Evolutionary conservation across 1,139 yeast genomes (phyloP).

Genomic region (Yamadazyma blattariae): DNA sequence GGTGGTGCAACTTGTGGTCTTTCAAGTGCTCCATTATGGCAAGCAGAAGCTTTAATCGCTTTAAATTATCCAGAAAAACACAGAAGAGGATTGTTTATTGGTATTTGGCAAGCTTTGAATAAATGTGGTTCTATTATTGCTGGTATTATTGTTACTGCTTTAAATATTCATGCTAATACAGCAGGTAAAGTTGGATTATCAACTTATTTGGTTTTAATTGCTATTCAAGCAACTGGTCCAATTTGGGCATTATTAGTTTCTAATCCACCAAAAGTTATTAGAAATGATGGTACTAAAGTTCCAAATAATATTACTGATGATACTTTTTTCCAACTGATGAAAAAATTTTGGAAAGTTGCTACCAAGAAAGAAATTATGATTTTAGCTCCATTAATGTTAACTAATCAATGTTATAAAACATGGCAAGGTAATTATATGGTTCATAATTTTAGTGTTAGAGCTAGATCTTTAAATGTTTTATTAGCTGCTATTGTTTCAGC

Average conservation of each 20-base stretch:
- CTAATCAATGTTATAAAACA: constrained; percentile 17
- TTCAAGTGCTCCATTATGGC: constrained; percentile 20
- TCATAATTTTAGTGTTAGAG: constrained; percentile 19
- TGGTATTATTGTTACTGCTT: constrained; percentile 18
- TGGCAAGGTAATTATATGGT: constrained; percentile 21
- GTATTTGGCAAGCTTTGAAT: constrained; percentile 20
- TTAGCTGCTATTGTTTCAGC: constrained; percentile 16
- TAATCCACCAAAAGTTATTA: constrained; percentile 18
- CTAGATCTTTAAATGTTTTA: constrained; percentile 19
- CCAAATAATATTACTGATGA: constrained; percentile 11
- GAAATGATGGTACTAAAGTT: constrained; percentile 15
- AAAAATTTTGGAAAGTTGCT: constrained; percentile 11
- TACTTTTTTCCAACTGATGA: constrained; percentile 6
- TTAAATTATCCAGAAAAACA: constrained; percentile 17
- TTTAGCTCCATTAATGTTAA: constrained; percentile 9
- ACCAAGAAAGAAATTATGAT: constrained; percentile 8
- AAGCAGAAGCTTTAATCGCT: constrained; percentile 20
- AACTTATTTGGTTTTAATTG: constrained; percentile 19
- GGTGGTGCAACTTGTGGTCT: constrained; percentile 21
- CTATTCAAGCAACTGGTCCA: constrained; percentile 19
- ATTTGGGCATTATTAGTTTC: constrained; percentile 16
- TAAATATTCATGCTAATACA: constrained; percentile 12
- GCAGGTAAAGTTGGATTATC: constrained; percentile 17
- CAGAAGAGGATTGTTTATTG: constrained; percentile 20
- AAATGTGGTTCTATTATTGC: constrained; percentile 21